phyloP scores from a whole-genome alignment of 148 eudicot species.

The Arctostaphylos glauca region DNA sequence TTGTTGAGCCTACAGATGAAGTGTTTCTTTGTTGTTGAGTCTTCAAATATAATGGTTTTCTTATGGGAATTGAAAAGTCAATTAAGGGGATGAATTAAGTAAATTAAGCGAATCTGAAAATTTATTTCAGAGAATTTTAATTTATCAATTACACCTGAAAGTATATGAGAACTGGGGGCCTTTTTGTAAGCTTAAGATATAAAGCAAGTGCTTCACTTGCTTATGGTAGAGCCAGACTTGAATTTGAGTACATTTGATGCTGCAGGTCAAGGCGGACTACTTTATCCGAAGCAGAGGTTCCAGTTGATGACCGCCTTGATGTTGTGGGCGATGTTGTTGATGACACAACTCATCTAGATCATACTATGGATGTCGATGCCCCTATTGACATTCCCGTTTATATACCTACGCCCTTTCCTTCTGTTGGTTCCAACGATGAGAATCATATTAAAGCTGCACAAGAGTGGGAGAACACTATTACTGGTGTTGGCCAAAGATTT shows the following conservation, averaged over 20 bases:
- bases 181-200: neutral
- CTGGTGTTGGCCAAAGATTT: constrained; percentile 96
- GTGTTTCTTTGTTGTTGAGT: neutral
- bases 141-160: neutral
- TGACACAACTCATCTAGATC: constrained; percentile 43
- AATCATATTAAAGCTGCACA: constrained; percentile 69
- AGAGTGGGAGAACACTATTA: constrained; percentile 83
- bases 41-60: neutral
- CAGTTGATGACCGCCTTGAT: constrained; percentile 48
- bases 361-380: constrained; percentile 39
- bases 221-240: neutral
- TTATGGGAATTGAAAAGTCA: neutral
- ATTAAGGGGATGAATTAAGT: neutral
- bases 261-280: constrained; percentile 90
- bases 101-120: no score
- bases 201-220: neutral
- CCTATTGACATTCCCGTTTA: constrained; percentile 45
- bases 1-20: neutral
- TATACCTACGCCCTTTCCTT: constrained; percentile 27
- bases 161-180: neutral
- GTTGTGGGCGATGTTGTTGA: constrained; percentile 45
- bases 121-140: no score
- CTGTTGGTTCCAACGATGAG: constrained; percentile 40
- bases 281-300: constrained; percentile 59
- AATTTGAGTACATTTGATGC: constrained; percentile 14